phyloP scores from a whole-genome alignment of 768 basidiomycete genomes.

The Flagelloscypha sp. region DNA sequence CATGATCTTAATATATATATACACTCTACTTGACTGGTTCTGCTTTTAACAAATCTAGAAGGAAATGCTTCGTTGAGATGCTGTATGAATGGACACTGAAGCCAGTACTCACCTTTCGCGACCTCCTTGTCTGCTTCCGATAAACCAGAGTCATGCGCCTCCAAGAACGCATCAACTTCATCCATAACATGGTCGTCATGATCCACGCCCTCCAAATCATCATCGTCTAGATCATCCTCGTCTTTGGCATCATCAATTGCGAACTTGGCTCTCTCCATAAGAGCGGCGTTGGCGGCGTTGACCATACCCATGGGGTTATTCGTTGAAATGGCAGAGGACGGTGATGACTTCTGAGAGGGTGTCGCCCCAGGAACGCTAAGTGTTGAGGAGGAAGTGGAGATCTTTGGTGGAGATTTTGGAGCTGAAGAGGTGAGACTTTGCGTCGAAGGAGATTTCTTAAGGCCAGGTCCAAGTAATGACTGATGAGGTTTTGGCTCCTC shows the following conservation, averaged over 20 bases:
- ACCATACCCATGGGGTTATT: constrained; percentile 64
- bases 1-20: no score
- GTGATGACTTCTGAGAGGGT: constrained; percentile 16
- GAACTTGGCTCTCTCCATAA: constrained; percentile 90
- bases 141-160: constrained; percentile 84
- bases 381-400: constrained; percentile 35
- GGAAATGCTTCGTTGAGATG: constrained; percentile 1
- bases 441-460: constrained; percentile 53
- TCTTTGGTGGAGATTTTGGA: constrained; percentile 21
- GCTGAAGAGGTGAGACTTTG: constrained; percentile 33
- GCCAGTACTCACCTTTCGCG: constrained; percentile 51
- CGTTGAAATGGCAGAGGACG: constrained; percentile 14
- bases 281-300: constrained; percentile 68
- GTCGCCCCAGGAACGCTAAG: constrained; percentile 42
- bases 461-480: constrained; percentile 66
- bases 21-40: constrained; percentile 50
- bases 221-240: constrained; percentile 65
- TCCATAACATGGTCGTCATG: constrained; percentile 80
- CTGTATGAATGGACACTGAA: not conserved
- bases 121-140: constrained; percentile 72
- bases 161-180: constrained; percentile 92
- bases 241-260: constrained; percentile 94
- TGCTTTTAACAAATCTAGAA: constrained; percentile 50
- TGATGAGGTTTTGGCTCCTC: constrained; percentile 88
- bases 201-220: constrained; percentile 44